Evolutionary conservation across 1,139 yeast genomes (phyloP).

Genomic region (Yamadazyma friedrichii): DNA sequence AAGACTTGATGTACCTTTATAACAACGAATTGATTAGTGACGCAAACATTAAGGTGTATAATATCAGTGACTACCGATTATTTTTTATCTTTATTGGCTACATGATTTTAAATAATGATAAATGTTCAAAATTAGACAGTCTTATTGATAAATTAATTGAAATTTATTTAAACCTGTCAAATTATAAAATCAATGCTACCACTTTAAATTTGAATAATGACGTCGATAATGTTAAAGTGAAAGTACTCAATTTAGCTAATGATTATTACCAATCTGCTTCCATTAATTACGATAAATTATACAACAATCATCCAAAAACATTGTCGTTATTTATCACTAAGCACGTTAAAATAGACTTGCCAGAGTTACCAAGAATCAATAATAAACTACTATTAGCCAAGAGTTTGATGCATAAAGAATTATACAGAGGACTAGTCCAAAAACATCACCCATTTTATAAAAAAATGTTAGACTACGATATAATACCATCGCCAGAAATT

Average conservation of each 20-base stretch:
- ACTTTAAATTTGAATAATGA: not conserved
- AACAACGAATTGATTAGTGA: constrained; percentile 9
- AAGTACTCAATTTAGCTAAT: constrained; percentile 14
- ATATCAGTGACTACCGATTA: constrained; percentile 25
- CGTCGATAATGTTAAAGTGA: constrained; percentile 11
- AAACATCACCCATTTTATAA: constrained; percentile 30
- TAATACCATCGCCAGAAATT: constrained; percentile 18
- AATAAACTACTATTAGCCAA: constrained; percentile 32
- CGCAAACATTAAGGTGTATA: constrained; percentile 13
- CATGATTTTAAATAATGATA: constrained; percentile 25
- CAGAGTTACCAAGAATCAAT: constrained; percentile 36
- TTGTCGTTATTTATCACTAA: constrained; percentile 27
- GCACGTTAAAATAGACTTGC: constrained; percentile 27
- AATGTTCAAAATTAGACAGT: constrained; percentile 20
- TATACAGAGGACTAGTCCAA: constrained; percentile 31
- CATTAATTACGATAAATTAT: constrained; percentile 23
- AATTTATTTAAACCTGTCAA: constrained; percentile 25
- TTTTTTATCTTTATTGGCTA: constrained; percentile 41
- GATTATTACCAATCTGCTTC: constrained; percentile 25
- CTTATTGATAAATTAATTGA: constrained; percentile 32
- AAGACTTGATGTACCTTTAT: constrained; percentile 21
- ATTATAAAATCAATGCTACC: not conserved
- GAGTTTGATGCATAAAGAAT: constrained; percentile 42
- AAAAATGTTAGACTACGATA: constrained; percentile 20
- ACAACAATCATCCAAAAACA: constrained; percentile 16